Percentiles rank a stretch among this genome's conserved stretches.
Conservation (phyloP, 805 yeast species). For the Grigorovia humatica region DNA sequence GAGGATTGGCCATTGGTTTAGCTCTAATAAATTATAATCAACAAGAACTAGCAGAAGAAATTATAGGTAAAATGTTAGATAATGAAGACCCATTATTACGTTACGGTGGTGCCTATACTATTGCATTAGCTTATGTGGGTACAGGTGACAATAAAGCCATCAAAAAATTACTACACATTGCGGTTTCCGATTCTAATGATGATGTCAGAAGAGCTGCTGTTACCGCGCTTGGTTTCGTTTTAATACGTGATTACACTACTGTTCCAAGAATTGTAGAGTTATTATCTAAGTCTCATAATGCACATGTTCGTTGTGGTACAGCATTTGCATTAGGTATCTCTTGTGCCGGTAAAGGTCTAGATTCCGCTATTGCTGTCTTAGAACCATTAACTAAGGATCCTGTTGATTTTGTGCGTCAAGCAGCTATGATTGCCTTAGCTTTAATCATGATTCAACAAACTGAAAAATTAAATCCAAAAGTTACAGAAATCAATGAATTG, state of each 20-base stretch:
- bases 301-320: slow-evolving; percentile 97
- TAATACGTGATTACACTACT: slow-evolving; percentile 82
- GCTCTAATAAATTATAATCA: slow-evolving; percentile 80
- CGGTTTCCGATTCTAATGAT: slow-evolving; percentile 93
- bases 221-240: slow-evolving; percentile 78
- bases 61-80: slow-evolving; percentile 53
- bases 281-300: slow-evolving; percentile 88
- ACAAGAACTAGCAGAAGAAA: slow-evolving; percentile 66
- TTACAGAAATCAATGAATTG: slow-evolving; percentile 61
- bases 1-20: slow-evolving; percentile 86
- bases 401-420: slow-evolving; percentile 96
- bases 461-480: slow-evolving; percentile 72
- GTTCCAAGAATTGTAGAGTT: slow-evolving; percentile 93
- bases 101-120: slow-evolving; percentile 91
- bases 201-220: slow-evolving; percentile 97
- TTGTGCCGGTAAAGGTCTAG: slow-evolving; percentile 88
- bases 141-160: slow-evolving; percentile 87
- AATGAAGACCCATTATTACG: slow-evolving; percentile 79
- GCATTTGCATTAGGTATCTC: slow-evolving; percentile 95
- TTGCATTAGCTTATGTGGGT: slow-evolving; percentile 94
- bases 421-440: slow-evolving; percentile 85
- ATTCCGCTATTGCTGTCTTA: slow-evolving; percentile 81
- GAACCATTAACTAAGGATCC: slow-evolving; percentile 90
- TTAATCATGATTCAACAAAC: slow-evolving; percentile 86
- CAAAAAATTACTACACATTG: slow-evolving; percentile 75